Evolutionary conservation across 148 eudicot genomes (phyloP).

Genomic region (Nepenthes mirabilis): DNA sequence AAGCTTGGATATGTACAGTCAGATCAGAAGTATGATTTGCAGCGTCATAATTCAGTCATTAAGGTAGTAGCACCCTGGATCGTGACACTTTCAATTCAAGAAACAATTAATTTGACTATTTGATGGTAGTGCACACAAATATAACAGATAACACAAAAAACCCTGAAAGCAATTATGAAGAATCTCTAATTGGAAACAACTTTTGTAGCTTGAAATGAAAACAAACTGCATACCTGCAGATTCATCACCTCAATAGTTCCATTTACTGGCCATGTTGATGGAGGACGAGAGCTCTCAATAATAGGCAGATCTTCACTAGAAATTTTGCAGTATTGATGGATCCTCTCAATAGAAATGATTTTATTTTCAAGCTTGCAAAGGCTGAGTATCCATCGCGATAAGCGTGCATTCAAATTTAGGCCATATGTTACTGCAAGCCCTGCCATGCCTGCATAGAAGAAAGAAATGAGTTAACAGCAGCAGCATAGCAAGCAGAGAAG

Average conservation of each 20-base stretch:
- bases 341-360: slow-evolving; percentile 91
- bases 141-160: not conserved
- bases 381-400: slow-evolving; percentile 98
- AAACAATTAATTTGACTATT: not conserved
- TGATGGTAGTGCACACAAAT: not conserved
- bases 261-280: slow-evolving; percentile 71
- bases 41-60: too few species aligned
- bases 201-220: not conserved
- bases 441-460: slow-evolving; percentile 66
- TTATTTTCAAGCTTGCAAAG: slow-evolving; percentile 99
- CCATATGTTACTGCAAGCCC: slow-evolving; percentile 99
- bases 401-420: slow-evolving; percentile 80
- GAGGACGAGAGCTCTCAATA: slow-evolving; percentile 73
- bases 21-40: too few species aligned
- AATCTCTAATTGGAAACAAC: not conserved
- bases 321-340: slow-evolving; percentile 79
- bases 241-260: slow-evolving; percentile 75
- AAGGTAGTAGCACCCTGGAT: too few species aligned
- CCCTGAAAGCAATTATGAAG: not conserved
- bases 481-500: not conserved
- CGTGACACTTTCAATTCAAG: too few species aligned
- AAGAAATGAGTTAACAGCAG: slow-evolving; percentile 3
- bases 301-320: slow-evolving; percentile 82
- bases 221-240: slow-evolving; percentile 45
- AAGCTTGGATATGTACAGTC: too few species aligned